Percentiles rank a stretch among this genome's conserved stretches.
These are phyloP conservation scores for Verticillium longisporum DNA, from an alignment of 2,329 filamentous ascomycete species.

Conservation along the genomic window DNA sequence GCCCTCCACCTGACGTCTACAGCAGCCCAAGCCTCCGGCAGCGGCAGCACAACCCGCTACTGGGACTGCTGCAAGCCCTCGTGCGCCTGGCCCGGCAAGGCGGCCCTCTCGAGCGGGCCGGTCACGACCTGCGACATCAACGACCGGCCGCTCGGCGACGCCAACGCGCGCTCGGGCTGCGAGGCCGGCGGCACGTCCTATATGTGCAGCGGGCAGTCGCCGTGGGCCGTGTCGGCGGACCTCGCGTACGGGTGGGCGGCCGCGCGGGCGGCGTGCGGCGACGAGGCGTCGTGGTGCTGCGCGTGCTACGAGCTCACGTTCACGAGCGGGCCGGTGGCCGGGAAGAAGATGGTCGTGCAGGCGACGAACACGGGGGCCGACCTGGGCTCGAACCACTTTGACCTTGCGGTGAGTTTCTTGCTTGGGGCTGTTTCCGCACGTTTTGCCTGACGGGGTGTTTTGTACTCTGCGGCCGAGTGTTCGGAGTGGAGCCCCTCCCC, in stretches of 20 bases:
- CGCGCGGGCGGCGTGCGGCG: constrained; percentile 35
- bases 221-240: constrained; percentile 42
- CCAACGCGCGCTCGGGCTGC: constrained; percentile 21
- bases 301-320: constrained; percentile 56
- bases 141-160: constrained; percentile 40
- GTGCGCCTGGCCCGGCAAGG: constrained; percentile 47
- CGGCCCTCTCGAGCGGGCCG: not conserved
- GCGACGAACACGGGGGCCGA: constrained; percentile 53
- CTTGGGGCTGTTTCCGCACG: too few species aligned
- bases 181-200: constrained; percentile 41
- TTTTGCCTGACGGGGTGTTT: too few species aligned
- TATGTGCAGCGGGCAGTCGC: constrained; percentile 45
- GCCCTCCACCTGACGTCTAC: constrained; percentile 12
- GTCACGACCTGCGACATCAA: constrained; percentile 34
- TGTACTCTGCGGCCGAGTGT: too few species aligned
- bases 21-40: constrained; percentile 17
- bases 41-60: constrained; percentile 26
- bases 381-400: constrained; percentile 47
- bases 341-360: constrained; percentile 55
- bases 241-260: constrained; percentile 49
- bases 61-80: constrained; percentile 55
- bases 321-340: constrained; percentile 42
- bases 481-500: too few species aligned
- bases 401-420: constrained; percentile 32
- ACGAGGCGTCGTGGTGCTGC: constrained; percentile 41